Evolutionary conservation across 202 grass and related monocot species (phyloP).

Genomic region (Setaria viridis): DNA sequence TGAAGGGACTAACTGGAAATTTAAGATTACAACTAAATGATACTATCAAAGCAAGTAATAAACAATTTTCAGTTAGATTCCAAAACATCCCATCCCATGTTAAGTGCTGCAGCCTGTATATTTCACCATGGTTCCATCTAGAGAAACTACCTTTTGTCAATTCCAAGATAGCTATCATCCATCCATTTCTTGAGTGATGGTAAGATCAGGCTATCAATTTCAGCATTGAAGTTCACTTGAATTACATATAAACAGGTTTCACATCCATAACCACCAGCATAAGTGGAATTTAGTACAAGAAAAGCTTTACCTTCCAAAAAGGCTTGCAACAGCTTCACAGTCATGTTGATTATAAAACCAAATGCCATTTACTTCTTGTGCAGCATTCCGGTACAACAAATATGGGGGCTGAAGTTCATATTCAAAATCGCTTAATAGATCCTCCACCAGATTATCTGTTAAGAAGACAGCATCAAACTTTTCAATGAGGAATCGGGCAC

Average conservation of each 20-base stretch:
- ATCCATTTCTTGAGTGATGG: not conserved
- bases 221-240: not conserved
- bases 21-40: not conserved
- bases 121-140: not conserved
- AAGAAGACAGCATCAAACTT: constrained; percentile 25
- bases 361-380: constrained; percentile 95
- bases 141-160: not conserved
- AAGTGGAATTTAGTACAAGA: not conserved
- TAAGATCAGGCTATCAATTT: not conserved
- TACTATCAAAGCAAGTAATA: not conserved
- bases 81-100: not conserved
- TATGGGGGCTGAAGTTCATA: constrained; percentile 95
- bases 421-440: constrained; percentile 95
- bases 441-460: constrained; percentile 97
- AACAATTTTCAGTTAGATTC: not conserved
- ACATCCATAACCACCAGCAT: not conserved
- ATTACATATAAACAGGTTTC: not conserved
- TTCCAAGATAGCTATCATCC: not conserved
- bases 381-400: constrained; percentile 88
- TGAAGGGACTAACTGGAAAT: constrained; percentile 5
- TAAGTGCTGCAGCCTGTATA: not conserved
- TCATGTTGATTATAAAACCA: constrained; percentile 96
- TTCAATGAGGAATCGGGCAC: constrained; percentile 23
- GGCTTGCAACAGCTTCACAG: constrained; percentile 79
- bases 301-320: constrained; percentile 78